Evolutionary conservation across 371 early-diverging fungal species (phyloP), one percentile per base, ranked within the genome.

Genomic region (Actinomortierella ambigua): DNA sequence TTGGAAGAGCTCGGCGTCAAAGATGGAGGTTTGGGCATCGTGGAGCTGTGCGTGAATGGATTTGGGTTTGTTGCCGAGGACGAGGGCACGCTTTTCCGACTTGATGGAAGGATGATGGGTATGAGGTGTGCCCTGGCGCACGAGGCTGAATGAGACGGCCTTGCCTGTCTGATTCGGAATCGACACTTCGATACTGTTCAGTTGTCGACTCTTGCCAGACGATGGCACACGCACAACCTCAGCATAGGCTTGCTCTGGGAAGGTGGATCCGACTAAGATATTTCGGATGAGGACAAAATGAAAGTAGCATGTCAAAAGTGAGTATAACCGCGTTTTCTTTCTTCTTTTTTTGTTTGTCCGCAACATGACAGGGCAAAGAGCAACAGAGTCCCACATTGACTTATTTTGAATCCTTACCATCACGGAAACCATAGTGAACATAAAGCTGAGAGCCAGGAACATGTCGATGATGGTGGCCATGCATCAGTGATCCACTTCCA

Each of bases 361-460:
- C 11, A n/a, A n/a, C n/a, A n/a, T n/a, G n/a, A n/a, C n/a, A n/a
- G n/a, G n/a, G n/a, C n/a, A n/a, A n/a, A n/a, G n/a, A n/a, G n/a
- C n/a, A n/a, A n/a, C n/a, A n/a, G n/a, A n/a, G n/a, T n/a, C 52
- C 4, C 23, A 9, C 8, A 29, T 44, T 50, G 15, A 14, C 26
- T 42, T 44, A 43, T 14, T 24, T 14, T 8, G n/a, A n/a, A n/a
- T n/a, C 47, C 53, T 68, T 81, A 84, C 86, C 83, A 51, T 87
- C 87, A 22, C 79, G 58, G 57, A 83, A 87, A 24, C 87, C 87
- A 67, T 87, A 87, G 5, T 83, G 84, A 4, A 87, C 79, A 59
- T 70, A 77, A 15, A 82, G 61, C 24, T 75, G 75, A 1, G 71
- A 65, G 47, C 66, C 66, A 14, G 51, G 26, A 29, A 56, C 62